Evolutionary conservation across 164 flowering plant species (phyloP), one percentile per base, ranked within the genome.

Genomic region (Berberis thunbergii): DNA sequence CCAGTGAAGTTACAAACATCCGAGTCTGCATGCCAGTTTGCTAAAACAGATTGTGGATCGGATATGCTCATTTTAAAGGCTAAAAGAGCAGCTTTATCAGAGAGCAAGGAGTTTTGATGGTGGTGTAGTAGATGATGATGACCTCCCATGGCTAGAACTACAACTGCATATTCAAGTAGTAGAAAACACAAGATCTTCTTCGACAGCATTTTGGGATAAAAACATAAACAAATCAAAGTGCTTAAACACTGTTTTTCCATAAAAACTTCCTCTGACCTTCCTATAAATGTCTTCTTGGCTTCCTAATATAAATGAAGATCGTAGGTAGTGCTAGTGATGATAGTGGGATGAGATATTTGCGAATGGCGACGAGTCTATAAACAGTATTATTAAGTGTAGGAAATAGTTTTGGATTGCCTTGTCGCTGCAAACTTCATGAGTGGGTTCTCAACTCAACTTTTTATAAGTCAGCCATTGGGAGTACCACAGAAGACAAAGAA

Each of bases 71-170:
- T 73, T 43, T 68, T 80, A 79, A 80, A 78, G 38, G 56, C 77
- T 7, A 82, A 63, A 58, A 83, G 84, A 38, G 83, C 75, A 10
- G 76, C 73, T 72, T 74, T 79, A 69, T 83, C 60, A 0, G 65
- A 55, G 3, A 57, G 63, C 45, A 74, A 63, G 41, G 82, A 74
- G 60, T 60, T 45, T 48, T 69, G 73, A 49, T 59, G 70, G 64
- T 54, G 60, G 11, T 65, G 71, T 11, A 67, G 68, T 45, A 67
- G 60, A 65, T 7, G 45, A 41, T 49, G 50, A 6, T 13, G 26
- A 43, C 3, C 2, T 40, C 1, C 2, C 38, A 43, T 40, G 43
- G 60, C 60, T 26, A 26, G 26, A 26, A 26, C 26, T 26, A 26
- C 26, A 9, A 57, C 45, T 57, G 60, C 44, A 57, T 57, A 41